phyloP scores from a whole-genome alignment of 805 yeast species.

The Metschnikowia aberdeeniae region DNA sequence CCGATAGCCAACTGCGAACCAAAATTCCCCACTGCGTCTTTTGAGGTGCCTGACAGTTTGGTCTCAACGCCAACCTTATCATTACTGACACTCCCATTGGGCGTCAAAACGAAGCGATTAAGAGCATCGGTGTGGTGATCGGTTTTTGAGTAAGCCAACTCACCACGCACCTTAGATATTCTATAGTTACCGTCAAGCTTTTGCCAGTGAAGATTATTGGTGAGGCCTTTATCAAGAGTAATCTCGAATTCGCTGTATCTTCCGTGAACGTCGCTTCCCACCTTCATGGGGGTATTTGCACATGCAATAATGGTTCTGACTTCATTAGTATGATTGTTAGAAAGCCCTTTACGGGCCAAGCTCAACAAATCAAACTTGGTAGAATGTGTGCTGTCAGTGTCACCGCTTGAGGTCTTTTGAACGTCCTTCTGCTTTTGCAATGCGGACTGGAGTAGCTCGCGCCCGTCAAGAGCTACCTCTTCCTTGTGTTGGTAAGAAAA shows the following conservation, averaged over 20 bases:
- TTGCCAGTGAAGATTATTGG: constrained; percentile 74
- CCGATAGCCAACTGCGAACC: constrained; percentile 63
- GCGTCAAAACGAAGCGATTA: constrained; percentile 11
- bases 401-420: constrained; percentile 20
- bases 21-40: neutral
- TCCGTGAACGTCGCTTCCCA: constrained; percentile 47
- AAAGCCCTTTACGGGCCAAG: constrained; percentile 28
- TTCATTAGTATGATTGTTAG: constrained; percentile 17
- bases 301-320: constrained; percentile 30
- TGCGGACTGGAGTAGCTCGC: constrained; percentile 22
- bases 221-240: constrained; percentile 61
- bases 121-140: constrained; percentile 9
- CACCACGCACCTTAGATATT: constrained; percentile 79
- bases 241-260: constrained; percentile 49
- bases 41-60: neutral
- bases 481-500: constrained; percentile 22
- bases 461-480: constrained; percentile 26
- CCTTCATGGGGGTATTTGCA: constrained; percentile 39
- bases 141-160: constrained; percentile 33
- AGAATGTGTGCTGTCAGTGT: constrained; percentile 18
- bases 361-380: constrained; percentile 30
- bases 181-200: constrained; percentile 73
- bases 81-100: neutral
- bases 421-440: constrained; percentile 31
- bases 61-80: neutral